phyloP scores from a whole-genome alignment of 139 green algal genomes.

The Tetradesmus obliquus region DNA sequence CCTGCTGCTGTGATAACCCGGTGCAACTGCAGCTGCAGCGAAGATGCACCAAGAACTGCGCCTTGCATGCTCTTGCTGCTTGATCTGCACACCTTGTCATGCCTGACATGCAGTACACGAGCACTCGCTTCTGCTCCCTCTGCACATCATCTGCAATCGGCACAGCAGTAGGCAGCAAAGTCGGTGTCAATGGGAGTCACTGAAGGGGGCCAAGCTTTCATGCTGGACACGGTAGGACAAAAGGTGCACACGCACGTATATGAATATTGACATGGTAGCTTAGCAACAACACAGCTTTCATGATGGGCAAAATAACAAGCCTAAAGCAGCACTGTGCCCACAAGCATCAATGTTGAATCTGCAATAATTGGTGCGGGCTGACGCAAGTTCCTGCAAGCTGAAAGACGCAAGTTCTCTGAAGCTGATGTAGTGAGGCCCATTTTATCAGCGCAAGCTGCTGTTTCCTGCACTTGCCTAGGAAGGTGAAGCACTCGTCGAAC shows the following conservation, averaged over 20 bases:
- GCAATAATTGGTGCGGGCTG: no score
- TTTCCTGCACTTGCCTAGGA: constrained; percentile 68
- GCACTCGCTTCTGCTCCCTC: constrained; percentile 54
- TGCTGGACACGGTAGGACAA: no score
- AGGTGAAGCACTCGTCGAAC: constrained; percentile 81
- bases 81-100: constrained; percentile 48
- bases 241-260: no score
- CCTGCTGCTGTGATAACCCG: not conserved
- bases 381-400: no score
- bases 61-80: not conserved
- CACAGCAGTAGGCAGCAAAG: not conserved
- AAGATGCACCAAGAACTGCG: not conserved
- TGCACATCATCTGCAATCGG: constrained; percentile 39
- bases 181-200: not conserved
- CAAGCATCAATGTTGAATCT: no score
- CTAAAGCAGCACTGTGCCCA: no score
- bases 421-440: not conserved
- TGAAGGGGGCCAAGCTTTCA: no score
- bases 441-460: not conserved
- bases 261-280: no score
- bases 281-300: no score
- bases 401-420: not conserved
- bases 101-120: constrained; percentile 80
- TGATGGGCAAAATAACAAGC: no score
- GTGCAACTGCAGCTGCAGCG: not conserved